Evolutionary conservation across 2,329 filamentous ascomycete genomes (phyloP).

Genomic region (Diaporthe nobilis): DNA sequence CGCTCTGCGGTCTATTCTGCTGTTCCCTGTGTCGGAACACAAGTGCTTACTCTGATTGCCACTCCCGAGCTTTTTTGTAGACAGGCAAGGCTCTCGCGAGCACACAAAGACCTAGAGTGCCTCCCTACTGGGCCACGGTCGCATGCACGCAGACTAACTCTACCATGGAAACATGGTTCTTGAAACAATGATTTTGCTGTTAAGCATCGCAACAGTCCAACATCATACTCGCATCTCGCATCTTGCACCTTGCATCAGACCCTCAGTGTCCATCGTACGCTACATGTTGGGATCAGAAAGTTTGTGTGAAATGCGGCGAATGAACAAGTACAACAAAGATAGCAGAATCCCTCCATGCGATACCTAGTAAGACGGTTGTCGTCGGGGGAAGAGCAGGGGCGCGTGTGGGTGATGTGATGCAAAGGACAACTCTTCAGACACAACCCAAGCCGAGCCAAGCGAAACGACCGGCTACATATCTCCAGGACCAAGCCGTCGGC

Average conservation of each 20-base stretch:
- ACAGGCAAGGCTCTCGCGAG: not conserved
- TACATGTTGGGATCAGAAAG: constrained; percentile 5
- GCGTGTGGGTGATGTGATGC: constrained; percentile 15
- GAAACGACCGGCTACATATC: constrained; percentile 15
- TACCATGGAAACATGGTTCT: not conserved
- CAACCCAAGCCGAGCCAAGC: not conserved
- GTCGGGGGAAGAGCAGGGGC: not conserved
- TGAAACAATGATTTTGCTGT: not conserved
- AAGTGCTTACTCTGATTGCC: not conserved
- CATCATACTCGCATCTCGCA: constrained; percentile 14
- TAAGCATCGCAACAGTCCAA: not conserved
- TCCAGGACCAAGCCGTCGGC: constrained; percentile 35
- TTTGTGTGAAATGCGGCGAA: constrained; percentile 17
- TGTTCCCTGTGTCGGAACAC: not conserved
- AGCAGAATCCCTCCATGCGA: constrained; percentile 25
- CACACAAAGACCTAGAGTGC: not conserved
- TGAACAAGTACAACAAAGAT: constrained; percentile 32
- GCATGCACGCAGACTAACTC: not conserved
- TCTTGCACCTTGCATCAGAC: constrained; percentile 4
- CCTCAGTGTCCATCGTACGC: constrained; percentile 1
- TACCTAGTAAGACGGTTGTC: not conserved
- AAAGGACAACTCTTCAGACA: constrained; percentile 13
- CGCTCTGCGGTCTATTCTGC: not conserved
- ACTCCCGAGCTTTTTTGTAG: not conserved
- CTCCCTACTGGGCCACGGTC: not conserved